phyloP scores from a whole-genome alignment of 2,329 filamentous ascomycete species.

The Ophiosphaerella herpotricha region DNA sequence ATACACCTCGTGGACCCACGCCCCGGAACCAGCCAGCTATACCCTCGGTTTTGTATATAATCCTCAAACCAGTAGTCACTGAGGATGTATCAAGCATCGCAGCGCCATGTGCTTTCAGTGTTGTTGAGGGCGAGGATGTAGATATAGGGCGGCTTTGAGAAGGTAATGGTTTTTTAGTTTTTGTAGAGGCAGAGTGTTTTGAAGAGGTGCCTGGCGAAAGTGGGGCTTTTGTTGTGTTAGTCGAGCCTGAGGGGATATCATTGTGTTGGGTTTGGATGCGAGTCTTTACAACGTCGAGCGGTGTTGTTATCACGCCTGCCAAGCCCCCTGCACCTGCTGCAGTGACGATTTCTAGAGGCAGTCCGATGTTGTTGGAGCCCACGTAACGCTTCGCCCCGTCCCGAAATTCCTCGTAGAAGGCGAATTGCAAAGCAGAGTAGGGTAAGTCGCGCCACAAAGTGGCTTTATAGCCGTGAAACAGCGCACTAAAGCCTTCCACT shows the following conservation, averaged over 20 bases:
- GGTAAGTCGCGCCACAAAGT: conserved; percentile 93
- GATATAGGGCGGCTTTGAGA: conserved; percentile 72
- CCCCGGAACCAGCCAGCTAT: conserved; percentile 90
- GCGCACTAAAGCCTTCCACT: conserved; percentile 78
- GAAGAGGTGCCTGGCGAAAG: conserved; percentile 26
- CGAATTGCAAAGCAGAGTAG: conserved; percentile 95
- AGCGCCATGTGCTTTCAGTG: conserved; percentile 77
- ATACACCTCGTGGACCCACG: conserved; percentile 88
- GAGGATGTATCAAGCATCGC: conserved; percentile 86
- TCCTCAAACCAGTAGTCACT: conserved; percentile 77
- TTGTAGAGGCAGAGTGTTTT: conserved; percentile 37
- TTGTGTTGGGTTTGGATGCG: conserved; percentile 90
- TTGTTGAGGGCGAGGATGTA: conserved; percentile 85
- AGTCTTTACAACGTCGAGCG: conserved; percentile 96
- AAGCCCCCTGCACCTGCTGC: conserved; percentile 89
- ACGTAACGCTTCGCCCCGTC: conserved; percentile 78
- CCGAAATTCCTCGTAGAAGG: conserved; percentile 96
- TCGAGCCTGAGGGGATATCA: conserved; percentile 26
- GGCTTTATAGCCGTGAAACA: conserved; percentile 97
- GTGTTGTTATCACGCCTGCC: conserved; percentile 92
- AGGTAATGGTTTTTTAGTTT: conserved; percentile 28
- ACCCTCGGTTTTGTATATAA: conserved; percentile 91
- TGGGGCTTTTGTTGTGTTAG: conserved; percentile 16
- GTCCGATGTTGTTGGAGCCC: conserved; percentile 80
- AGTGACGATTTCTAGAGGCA: conserved; percentile 83